Base-by-base conservation (phyloP, 129 eudicot genomes). In the Sambucus nigra region DNA sequence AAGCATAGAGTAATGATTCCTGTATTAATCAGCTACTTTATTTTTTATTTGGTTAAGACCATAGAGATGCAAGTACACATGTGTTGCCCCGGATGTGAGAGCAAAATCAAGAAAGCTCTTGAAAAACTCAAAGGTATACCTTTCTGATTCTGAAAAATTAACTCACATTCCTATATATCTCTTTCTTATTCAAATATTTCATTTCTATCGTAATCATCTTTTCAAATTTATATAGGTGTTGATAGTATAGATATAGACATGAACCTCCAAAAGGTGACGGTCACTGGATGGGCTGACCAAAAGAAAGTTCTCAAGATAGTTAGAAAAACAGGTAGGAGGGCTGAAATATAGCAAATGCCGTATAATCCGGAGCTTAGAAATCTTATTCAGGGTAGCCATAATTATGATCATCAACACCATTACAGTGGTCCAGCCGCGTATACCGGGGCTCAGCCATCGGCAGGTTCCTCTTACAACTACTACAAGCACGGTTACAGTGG, bases 201-300 rank as follows among this genome's bases (percentile, higher is more conserved):
- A n/a, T n/a, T n/a, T n/a, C n/a, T 25, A n/a, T n/a, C n/a, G n/a
- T n/a, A n/a, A n/a, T n/a, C n/a, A n/a, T n/a, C n/a, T n/a, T n/a
- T n/a, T n/a, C n/a, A 41, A 13, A 51, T 21, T 21, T 4, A 35
- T 21, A 17, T 47, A 86, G 95, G 93, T 47, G 84, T 86, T 41
- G 84, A 82, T 47, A 55, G 53, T 19, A 69, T 86, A 28, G 95
- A 86, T 2, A 79, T 86, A 68, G 93, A 86, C 69, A 76, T 82
- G 88, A 81, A 48, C 1, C 11, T 86, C 64, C 95, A 86, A 38
- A 86, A 86, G 57, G 95, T 86, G 49, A 86, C 95, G 0, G 87
- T 82, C 12, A 84, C 78, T 0, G 88, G 94, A 53, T 66, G 53
- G 12, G 85, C 76, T 0, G 85, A 84, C 8, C 70, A 80, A 59